Conservation (phyloP, 768 basidiomycete species). For the Hirschioporus abietinus region DNA sequence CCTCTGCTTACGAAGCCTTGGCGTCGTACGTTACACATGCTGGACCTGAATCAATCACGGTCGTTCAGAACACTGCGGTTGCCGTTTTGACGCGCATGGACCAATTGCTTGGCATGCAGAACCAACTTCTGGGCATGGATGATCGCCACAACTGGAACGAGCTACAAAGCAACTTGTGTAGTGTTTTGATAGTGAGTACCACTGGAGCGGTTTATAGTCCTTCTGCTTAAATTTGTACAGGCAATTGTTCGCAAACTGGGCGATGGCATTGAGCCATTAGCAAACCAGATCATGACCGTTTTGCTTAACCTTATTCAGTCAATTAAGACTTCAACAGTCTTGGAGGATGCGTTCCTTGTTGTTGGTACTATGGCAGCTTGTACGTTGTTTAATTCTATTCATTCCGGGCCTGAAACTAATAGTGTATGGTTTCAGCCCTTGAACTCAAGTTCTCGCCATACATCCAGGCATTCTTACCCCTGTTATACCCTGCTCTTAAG, state of each 20-base stretch:
- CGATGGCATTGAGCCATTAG: constrained; percentile 77
- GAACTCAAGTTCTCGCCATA: constrained; percentile 78
- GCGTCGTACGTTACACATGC: constrained; percentile 81
- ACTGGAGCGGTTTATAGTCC: background rate
- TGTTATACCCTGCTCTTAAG: constrained; percentile 82
- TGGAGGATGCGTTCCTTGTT: constrained; percentile 95
- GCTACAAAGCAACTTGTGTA: constrained; percentile 91
- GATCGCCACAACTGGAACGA: constrained; percentile 99
- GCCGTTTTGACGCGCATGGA: constrained; percentile 90
- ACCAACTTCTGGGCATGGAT: constrained; percentile 91
- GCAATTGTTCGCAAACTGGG: constrained; percentile 82
- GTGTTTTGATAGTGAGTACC: constrained; percentile 72
- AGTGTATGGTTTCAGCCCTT: constrained; percentile 43
- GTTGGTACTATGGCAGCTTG: constrained; percentile 83
- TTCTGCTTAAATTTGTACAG: constrained; percentile 31
- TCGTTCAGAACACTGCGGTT: constrained; percentile 78
- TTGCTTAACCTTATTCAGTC: constrained; percentile 78
- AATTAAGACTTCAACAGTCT: constrained; percentile 88
- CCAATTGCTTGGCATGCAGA: constrained; percentile 80
- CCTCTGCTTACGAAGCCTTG: constrained; percentile 94
- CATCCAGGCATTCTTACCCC: constrained; percentile 80
- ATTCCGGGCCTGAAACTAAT: constrained; percentile 14
- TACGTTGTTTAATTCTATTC: constrained; percentile 22
- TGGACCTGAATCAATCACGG: constrained; percentile 68
- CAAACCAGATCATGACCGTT: constrained; percentile 94